Conservation (phyloP, 2,329 filamentous ascomycete genomes). For the Neurospora sp. region DNA sequence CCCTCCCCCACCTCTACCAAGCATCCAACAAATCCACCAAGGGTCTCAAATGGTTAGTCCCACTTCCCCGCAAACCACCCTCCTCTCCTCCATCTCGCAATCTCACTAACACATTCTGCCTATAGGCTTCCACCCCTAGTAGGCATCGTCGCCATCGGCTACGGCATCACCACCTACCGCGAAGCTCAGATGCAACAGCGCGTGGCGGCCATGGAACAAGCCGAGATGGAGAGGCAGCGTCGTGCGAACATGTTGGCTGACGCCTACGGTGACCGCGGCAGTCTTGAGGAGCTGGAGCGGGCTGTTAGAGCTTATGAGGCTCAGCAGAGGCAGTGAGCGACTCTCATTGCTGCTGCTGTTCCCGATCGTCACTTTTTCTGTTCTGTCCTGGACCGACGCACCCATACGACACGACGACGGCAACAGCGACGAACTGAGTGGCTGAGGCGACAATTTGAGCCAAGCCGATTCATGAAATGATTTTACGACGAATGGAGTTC, state of each 20-base stretch:
- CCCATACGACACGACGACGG: not conserved
- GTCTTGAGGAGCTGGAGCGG: slow-evolving; percentile 22
- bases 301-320: slow-evolving; percentile 22
- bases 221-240: slow-evolving; percentile 13
- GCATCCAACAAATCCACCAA: slow-evolving; percentile 8
- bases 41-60: slow-evolving; percentile 17
- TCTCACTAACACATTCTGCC: not conserved
- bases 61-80: not conserved
- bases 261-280: slow-evolving; percentile 23
- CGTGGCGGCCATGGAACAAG: slow-evolving; percentile 8
- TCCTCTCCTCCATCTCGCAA: not conserved
- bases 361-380: too few relatives aligned
- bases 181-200: slow-evolving; percentile 8
- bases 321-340: slow-evolving; percentile 12
- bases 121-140: slow-evolving; percentile 19
- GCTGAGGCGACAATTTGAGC: not conserved
- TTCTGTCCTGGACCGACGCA: not conserved
- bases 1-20: slow-evolving; percentile 22
- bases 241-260: slow-evolving; percentile 18
- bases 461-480: not conserved
- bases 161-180: slow-evolving; percentile 17
- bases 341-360: not conserved
- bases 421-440: not conserved
- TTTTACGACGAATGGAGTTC: not conserved
- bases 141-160: slow-evolving; percentile 16